Evolutionary conservation across 768 basidiomycete species (phyloP).

Genomic region (Kwoniella dejecticola): DNA sequence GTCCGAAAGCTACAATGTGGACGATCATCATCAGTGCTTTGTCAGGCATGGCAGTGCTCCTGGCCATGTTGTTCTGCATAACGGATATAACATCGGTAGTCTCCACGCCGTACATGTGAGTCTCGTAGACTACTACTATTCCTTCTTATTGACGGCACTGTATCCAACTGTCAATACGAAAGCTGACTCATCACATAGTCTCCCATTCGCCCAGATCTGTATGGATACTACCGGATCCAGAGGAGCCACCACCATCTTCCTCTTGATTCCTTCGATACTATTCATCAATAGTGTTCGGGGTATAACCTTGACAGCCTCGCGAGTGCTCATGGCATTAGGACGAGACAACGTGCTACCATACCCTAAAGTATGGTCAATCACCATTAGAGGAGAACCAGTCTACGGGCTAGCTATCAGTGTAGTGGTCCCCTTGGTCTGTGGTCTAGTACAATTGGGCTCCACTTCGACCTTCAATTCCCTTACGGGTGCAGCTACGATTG

Average conservation of each 20-base stretch:
- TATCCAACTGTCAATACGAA: neutral
- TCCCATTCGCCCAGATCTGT: constrained; percentile 28
- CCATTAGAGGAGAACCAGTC: constrained; percentile 24
- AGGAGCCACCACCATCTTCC: constrained; percentile 26
- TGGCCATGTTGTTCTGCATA: constrained; percentile 35
- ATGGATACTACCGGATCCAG: constrained; percentile 25
- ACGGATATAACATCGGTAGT: constrained; percentile 24
- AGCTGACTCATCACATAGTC: neutral
- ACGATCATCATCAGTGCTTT: constrained; percentile 25
- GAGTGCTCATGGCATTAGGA: constrained; percentile 21
- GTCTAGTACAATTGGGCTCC: constrained; percentile 26
- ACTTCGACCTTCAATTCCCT: constrained; percentile 25
- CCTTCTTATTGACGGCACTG: too few relatives aligned
- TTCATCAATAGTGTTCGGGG: constrained; percentile 24
- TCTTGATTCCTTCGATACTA: constrained; percentile 22
- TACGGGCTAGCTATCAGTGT: constrained; percentile 15
- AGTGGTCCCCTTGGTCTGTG: constrained; percentile 11
- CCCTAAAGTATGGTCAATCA: neutral
- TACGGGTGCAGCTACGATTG: constrained; percentile 20
- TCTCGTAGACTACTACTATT: too few relatives aligned
- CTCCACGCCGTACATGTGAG: constrained; percentile 18
- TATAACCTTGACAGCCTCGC: constrained; percentile 15
- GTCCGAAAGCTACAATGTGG: constrained; percentile 22
- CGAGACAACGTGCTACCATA: constrained; percentile 25
- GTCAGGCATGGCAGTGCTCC: constrained; percentile 26